These are phyloP conservation scores for Pseudogymnoascus sp. DNA, from an alignment of 2,329 filamentous ascomycete genomes.

Conservation along the genomic window DNA sequence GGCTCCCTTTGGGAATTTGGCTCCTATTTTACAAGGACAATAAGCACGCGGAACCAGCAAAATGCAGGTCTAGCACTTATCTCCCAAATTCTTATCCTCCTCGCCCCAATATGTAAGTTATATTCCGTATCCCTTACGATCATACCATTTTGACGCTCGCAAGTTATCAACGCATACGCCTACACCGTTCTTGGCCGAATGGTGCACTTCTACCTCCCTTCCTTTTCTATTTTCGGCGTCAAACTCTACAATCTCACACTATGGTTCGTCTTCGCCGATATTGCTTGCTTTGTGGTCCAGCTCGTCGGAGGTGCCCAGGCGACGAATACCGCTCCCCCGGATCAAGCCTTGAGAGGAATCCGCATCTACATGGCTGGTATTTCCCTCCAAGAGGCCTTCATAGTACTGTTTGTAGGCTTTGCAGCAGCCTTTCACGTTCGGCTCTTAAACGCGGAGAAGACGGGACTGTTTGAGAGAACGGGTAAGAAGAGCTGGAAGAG, in stretches of 20 bases:
- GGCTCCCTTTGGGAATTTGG: slow-evolving; percentile 36
- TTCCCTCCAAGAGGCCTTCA: background rate
- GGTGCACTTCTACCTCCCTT: slow-evolving; percentile 28
- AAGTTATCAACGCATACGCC: slow-evolving; percentile 25
- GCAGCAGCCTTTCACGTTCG: slow-evolving; percentile 33
- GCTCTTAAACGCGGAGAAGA: slow-evolving; percentile 15
- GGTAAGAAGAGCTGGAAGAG: slow-evolving; percentile 20
- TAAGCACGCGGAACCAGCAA: slow-evolving; percentile 33
- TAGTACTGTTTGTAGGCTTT: slow-evolving; percentile 1
- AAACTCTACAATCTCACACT: slow-evolving; percentile 32
- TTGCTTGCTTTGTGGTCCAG: slow-evolving; percentile 39
- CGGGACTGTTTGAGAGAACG: slow-evolving; percentile 17
- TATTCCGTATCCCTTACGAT: background rate
- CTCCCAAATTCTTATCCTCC: slow-evolving; percentile 34
- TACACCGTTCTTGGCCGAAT: slow-evolving; percentile 26
- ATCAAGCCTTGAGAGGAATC: slow-evolving; percentile 23
- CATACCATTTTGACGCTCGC: background rate
- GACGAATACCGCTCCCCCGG: slow-evolving; percentile 21
- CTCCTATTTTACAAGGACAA: slow-evolving; percentile 33
- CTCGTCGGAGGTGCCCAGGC: slow-evolving; percentile 33
- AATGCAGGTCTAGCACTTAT: slow-evolving; percentile 25
- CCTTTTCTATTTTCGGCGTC: slow-evolving; percentile 29
- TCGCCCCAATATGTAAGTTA: slow-evolving; percentile 18
- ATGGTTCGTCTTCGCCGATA: slow-evolving; percentile 39
- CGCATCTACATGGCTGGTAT: slow-evolving; percentile 8